Percentiles rank a stretch among this genome's conserved stretches.
Conservation (phyloP, 2,329 filamentous ascomycete species). For the Fusarium sp. region DNA sequence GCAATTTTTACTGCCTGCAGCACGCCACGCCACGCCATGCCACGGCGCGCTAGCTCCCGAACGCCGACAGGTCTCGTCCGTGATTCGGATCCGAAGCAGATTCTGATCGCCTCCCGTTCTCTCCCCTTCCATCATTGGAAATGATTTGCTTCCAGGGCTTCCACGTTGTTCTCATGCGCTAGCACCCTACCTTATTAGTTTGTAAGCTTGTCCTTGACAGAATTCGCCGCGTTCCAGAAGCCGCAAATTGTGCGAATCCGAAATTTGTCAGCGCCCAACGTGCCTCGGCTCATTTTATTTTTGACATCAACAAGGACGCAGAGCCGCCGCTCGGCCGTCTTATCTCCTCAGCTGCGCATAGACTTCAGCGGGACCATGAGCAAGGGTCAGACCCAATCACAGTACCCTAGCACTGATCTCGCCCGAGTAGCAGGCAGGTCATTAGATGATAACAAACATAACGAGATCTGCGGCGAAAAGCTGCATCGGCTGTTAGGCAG, state of each 20-base stretch:
- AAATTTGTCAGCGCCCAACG: not conserved
- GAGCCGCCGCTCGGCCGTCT: constrained; percentile 15
- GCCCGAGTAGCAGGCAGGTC: no score
- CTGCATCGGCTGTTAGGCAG: no score
- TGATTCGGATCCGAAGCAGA: constrained; percentile 32
- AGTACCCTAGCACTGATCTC: no score
- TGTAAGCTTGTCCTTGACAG: not conserved
- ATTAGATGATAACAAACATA: no score
- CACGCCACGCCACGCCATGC: not conserved
- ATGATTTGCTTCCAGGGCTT: not conserved
- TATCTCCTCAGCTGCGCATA: not conserved
- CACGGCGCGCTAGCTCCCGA: not conserved
- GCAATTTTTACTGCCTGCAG: not conserved
- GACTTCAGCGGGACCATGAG: no score
- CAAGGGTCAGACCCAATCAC: no score
- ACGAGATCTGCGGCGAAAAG: no score
- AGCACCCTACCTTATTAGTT: not conserved
- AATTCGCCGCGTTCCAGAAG: no score
- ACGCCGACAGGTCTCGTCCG: constrained; percentile 16
- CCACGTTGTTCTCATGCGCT: constrained; percentile 1
- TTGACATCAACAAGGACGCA: not conserved
- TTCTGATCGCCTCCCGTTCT: not conserved
- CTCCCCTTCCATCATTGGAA: not conserved
- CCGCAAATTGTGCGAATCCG: not conserved
- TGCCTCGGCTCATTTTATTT: constrained; percentile 1